These are phyloP conservation scores for Sporisorium scitamineum DNA, from an alignment of 1,284 basidiomycete species.

Conservation along the genomic window DNA sequence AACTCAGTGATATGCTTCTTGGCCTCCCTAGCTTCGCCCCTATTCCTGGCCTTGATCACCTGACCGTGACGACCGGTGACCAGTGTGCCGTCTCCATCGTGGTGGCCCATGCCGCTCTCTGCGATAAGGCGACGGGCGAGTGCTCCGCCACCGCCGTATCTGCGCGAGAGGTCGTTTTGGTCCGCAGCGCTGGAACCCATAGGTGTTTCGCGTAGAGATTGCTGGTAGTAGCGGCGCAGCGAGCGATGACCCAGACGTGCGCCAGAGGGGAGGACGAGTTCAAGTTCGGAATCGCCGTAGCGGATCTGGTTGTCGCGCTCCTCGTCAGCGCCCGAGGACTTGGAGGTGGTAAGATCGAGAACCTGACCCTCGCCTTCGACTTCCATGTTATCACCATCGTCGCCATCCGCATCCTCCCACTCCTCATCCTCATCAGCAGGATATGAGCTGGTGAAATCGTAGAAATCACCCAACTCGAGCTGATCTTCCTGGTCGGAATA, in stretches of 20 bases:
- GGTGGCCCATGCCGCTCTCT: constrained; percentile 47
- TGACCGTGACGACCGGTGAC: constrained; percentile 57
- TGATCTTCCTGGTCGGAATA: constrained; percentile 85
- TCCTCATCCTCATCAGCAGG: constrained; percentile 71
- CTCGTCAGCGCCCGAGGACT: constrained; percentile 66
- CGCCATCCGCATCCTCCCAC: constrained; percentile 57
- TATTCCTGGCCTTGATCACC: constrained; percentile 75
- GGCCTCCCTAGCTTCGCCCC: constrained; percentile 92
- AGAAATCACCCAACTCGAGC: constrained; percentile 90
- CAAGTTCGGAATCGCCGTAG: constrained; percentile 74
- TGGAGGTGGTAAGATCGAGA: constrained; percentile 21
- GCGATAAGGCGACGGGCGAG: constrained; percentile 58
- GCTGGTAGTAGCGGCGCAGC: constrained; percentile 87
- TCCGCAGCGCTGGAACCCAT: constrained; percentile 10
- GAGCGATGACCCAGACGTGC: constrained; percentile 90
- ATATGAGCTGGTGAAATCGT: constrained; percentile 88
- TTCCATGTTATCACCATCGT: constrained; percentile 42
- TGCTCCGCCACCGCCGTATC: constrained; percentile 47
- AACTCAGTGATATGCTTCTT: constrained; percentile 87
- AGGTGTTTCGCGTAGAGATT: constrained; percentile 70
- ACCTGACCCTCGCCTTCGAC: constrained; percentile 38
- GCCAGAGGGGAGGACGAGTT: constrained; percentile 95
- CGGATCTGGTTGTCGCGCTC: constrained; percentile 75
- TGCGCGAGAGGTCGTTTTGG: constrained; percentile 27
- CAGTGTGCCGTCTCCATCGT: constrained; percentile 40